A percentile compares a stretch with the other conserved stretches of the same genome.
Evolutionary conservation across 1,139 yeast species (phyloP).

Genomic region (Saccharomyces uvarum): DNA sequence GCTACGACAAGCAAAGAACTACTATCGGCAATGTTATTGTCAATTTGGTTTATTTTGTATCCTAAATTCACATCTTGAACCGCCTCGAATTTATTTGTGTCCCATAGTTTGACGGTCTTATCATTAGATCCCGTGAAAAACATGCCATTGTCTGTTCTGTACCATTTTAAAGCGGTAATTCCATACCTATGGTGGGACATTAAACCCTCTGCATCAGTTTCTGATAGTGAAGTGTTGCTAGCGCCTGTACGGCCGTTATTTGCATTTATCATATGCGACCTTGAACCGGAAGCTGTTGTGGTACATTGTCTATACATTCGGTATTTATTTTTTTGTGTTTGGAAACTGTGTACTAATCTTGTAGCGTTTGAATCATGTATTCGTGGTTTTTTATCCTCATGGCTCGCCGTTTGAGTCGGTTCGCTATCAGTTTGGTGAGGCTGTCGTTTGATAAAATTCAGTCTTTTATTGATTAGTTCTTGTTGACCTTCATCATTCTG

Average conservation of each 20-base stretch:
- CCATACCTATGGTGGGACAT: conserved; percentile 53
- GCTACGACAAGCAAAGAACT: conserved; percentile 62
- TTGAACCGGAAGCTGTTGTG: not conserved
- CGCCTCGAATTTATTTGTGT: conserved; percentile 52
- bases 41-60: conserved; percentile 48
- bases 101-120: conserved; percentile 74
- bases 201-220: not conserved
- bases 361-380: not conserved
- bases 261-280: not conserved
- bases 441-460: conserved; percentile 4
- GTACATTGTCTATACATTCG: conserved; percentile 41
- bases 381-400: not conserved
- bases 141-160: conserved; percentile 84
- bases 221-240: not conserved
- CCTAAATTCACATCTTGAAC: conserved; percentile 53
- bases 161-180: conserved; percentile 71
- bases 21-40: conserved; percentile 41
- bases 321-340: conserved; percentile 21
- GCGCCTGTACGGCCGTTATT: not conserved
- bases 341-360: conserved; percentile 23
- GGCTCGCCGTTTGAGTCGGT: not conserved
- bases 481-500: conserved; percentile 12
- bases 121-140: conserved; percentile 80
- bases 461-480: conserved; percentile 6
- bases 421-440: not conserved